These are phyloP conservation scores for Naganishia randhawae DNA, from an alignment of 768 basidiomycete species.

Conservation along the genomic window DNA sequence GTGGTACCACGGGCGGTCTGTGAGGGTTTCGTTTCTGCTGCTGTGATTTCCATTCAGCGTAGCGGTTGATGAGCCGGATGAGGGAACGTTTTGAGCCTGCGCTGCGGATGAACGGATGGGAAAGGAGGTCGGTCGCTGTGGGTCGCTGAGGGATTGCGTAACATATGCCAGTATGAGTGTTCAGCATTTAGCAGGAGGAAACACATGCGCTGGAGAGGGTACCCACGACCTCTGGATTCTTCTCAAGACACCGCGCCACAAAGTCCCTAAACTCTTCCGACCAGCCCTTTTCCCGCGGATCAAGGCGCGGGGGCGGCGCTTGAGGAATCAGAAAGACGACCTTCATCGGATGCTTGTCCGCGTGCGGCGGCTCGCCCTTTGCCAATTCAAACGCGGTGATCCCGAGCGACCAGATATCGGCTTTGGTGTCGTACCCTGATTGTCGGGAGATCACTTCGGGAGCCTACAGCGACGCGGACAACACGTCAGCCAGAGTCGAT, in stretches of 20 bases:
- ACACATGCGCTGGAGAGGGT: neutral
- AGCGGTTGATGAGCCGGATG: conserved; percentile 80
- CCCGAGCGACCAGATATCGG: conserved; percentile 96
- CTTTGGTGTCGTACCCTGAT: conserved; percentile 90
- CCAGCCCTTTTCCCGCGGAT: conserved; percentile 81
- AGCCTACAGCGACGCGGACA: conserved; percentile 55
- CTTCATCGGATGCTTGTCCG: conserved; percentile 90
- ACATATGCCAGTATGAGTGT: neutral
- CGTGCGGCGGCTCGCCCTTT: conserved; percentile 90
- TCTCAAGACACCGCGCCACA: conserved; percentile 80
- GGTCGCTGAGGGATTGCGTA: conserved; percentile 62
- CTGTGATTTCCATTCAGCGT: conserved; percentile 70
- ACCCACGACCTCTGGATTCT: conserved; percentile 62
- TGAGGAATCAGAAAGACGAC: conserved; percentile 97
- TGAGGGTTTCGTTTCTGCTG: conserved; percentile 45
- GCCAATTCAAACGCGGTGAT: conserved; percentile 99
- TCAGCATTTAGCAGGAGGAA: neutral
- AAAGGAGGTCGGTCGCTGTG: conserved; percentile 82
- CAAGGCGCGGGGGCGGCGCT: conserved; percentile 84
- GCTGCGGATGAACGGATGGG: conserved; percentile 84
- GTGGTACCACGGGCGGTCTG: conserved; percentile 50
- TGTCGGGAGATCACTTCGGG: conserved; percentile 90
- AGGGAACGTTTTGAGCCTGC: conserved; percentile 79
- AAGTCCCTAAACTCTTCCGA: conserved; percentile 88
- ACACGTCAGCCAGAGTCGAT: neutral